These are phyloP conservation scores for Podospora comata DNA, from an alignment of 495 filamentous ascomycete genomes.

Conservation along the genomic window DNA sequence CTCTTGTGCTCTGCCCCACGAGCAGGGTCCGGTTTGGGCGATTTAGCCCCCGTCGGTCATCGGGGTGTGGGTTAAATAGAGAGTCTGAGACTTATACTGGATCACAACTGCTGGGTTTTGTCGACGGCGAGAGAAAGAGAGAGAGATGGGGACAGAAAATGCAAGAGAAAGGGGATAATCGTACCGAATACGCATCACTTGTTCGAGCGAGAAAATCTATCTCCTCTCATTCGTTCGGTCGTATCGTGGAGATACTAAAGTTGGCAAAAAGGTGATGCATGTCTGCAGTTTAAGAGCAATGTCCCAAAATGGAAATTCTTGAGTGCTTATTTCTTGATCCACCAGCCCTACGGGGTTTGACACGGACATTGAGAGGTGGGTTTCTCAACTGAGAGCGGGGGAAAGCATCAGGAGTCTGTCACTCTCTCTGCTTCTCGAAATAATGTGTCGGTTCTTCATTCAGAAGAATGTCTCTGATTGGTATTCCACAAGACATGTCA, in stretches of 20 bases:
- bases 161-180: not conserved
- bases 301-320: not conserved
- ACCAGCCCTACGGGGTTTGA: not conserved
- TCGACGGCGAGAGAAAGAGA: not conserved
- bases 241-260: not conserved
- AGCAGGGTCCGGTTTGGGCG: not conserved
- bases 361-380: not conserved
- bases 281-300: not conserved
- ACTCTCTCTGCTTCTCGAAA: not conserved
- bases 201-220: not conserved
- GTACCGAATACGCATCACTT: not conserved
- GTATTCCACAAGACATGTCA: slow-evolving; percentile 5
- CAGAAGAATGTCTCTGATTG: slow-evolving; percentile 9
- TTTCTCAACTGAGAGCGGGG: not conserved
- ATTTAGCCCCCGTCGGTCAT: not conserved
- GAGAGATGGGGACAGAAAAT: not conserved
- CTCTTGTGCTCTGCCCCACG: slow-evolving; percentile 1
- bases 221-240: not conserved
- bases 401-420: not conserved
- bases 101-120: not conserved
- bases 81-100: too few relatives aligned
- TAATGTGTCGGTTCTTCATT: not conserved
- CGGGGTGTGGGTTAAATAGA: not conserved
- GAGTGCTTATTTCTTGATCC: not conserved
- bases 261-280: not conserved